phyloP scores from a whole-genome alignment of 2,329 filamentous ascomycete species.

The Monosporascus sp. region DNA sequence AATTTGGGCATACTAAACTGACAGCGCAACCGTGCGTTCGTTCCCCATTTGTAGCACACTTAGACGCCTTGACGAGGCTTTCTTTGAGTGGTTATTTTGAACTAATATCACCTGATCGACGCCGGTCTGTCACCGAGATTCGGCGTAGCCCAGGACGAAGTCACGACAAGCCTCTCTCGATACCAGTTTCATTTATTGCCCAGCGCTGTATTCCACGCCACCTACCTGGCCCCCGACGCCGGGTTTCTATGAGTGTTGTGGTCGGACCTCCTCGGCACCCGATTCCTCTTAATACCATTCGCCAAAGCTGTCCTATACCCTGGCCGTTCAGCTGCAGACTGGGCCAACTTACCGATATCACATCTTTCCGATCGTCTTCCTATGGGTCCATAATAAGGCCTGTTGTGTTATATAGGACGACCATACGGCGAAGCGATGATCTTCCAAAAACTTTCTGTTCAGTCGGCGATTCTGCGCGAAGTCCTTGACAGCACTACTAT shows the following conservation, averaged over 20 bases:
- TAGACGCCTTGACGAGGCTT: constrained; percentile 7
- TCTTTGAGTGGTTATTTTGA: constrained; percentile 23
- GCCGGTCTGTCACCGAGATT: constrained; percentile 36
- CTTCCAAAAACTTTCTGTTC: not conserved
- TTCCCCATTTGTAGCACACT: not conserved
- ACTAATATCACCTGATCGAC: constrained; percentile 35
- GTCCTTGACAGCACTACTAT: not conserved
- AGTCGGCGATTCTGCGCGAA: not conserved
- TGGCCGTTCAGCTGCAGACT: not conserved
- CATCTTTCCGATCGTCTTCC: not conserved
- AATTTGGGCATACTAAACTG: constrained; percentile 75
- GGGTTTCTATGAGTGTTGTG: not conserved
- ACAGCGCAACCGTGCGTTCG: not conserved
- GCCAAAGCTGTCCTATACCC: not conserved
- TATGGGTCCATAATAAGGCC: not conserved
- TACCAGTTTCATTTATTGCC: constrained; percentile 24
- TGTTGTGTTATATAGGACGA: not conserved
- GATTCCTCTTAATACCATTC: constrained; percentile 20
- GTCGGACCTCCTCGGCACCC: not conserved
- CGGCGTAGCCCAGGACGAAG: constrained; percentile 41
- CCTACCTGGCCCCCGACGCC: constrained; percentile 17
- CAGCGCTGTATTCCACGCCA: constrained; percentile 24
- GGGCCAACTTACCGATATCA: not conserved
- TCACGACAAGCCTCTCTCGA: constrained; percentile 39
- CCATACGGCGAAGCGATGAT: not conserved